Evolutionary conservation across 202 grass and related monocot genomes (phyloP), one percentile per base, ranked within the genome.

Genomic region (Digitaria exilis): DNA sequence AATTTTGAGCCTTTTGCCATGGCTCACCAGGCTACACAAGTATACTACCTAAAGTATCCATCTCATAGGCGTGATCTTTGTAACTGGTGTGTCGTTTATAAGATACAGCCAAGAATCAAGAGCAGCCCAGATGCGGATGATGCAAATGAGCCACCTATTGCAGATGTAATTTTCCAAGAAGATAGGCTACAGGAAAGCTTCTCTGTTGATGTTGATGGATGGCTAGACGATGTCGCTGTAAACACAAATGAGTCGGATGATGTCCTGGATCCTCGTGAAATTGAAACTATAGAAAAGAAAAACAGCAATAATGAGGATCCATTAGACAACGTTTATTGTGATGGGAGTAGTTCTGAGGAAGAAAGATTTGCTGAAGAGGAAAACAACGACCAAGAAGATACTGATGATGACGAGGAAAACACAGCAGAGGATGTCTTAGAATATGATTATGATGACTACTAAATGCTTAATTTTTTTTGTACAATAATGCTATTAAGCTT

Each of bases 1-100:
- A 43, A 80, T 13, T 79, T 79, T 58, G 78, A 69, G 28, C 77
- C 78, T 4, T 80, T 80, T 69, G 64, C 24, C 14, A 69, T 80
- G 78, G 78, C 50, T 14, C 64, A 80, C 35, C 64, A 80, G 41
- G 64, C 78, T 1, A 80, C 34, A 30, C 65, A 30, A 31, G 64
- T 54, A 12, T 69, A 69, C 50, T 80, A 69, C 24, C 51, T 65
- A 44, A 17, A 79, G 0, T 78, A 65, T 12, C 32, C 77, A 26
- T 68, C 63, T 17, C 14, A 1, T 0, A 54, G 34, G 15, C 7
- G 48, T 29, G 63, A 80, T 18, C 34, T 80, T 4, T 22, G 34
- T 56, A 32, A 80, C 43, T 80, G 49, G 78, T 19, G 50, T 24
- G 64, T 80, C 69, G 78, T 69, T 12, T 68, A 79, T 60, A 79